phyloP scores from a whole-genome alignment of 495 filamentous ascomycete genomes.

The Pseudomonodictys pantanalensis region DNA sequence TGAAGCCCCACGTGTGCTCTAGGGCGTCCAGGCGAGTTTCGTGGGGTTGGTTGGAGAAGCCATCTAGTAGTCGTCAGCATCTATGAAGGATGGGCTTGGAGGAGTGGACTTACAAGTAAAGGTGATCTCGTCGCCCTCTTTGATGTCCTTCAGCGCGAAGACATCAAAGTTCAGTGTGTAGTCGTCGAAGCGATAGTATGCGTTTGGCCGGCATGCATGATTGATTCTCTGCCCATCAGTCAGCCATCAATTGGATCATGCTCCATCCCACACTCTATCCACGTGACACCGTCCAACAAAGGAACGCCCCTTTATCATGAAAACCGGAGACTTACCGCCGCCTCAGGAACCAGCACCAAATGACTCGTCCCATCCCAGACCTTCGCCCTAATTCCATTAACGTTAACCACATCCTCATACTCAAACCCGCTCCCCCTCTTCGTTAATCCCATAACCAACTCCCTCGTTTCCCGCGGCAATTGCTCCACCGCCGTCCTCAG shows the following conservation, averaged over 20 bases:
- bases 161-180: slow-evolving; percentile 11
- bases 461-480: slow-evolving; percentile 6
- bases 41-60: slow-evolving; percentile 6
- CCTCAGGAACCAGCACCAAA: slow-evolving; percentile 26
- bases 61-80: slow-evolving; percentile 11
- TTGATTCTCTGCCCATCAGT: slow-evolving; percentile 19
- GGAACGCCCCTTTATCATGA: background rate
- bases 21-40: background rate
- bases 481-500: slow-evolving; percentile 8
- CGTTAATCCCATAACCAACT: slow-evolving; percentile 7
- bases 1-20: slow-evolving; percentile 20
- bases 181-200: slow-evolving; percentile 25
- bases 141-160: slow-evolving; percentile 21
- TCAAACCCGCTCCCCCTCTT: slow-evolving; percentile 9
- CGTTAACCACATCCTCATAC: slow-evolving; percentile 19
- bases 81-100: background rate
- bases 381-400: slow-evolving; percentile 17
- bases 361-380: slow-evolving; percentile 12
- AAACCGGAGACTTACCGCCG: slow-evolving; percentile 14
- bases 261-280: background rate
- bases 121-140: slow-evolving; percentile 16
- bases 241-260: too few relatives aligned
- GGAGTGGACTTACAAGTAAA: slow-evolving; percentile 9
- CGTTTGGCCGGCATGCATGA: slow-evolving; percentile 29
- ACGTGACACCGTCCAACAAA: too few relatives aligned